phyloP scores from a whole-genome alignment of 23 red algal genomes.

The Cyanidium caldarium region DNA sequence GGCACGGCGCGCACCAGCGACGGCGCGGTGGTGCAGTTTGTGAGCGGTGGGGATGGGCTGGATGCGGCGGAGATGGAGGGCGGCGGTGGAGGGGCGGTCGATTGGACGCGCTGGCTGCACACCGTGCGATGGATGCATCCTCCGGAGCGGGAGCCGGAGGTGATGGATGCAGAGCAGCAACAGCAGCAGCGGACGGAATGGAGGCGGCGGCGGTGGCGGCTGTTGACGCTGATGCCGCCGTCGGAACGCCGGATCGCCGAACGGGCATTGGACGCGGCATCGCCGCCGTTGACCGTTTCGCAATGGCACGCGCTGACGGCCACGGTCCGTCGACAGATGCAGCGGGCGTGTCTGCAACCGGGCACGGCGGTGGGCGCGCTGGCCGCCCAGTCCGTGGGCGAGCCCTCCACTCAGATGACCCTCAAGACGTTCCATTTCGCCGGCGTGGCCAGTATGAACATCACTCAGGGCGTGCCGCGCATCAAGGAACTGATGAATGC shows the following conservation, averaged over 20 bases:
- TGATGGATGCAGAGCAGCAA: constrained; percentile 1
- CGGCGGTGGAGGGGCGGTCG: not conserved
- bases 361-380: constrained; percentile 94
- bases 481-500: constrained; percentile 99
- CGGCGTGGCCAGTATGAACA: constrained; percentile 92
- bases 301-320: not conserved
- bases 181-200: not conserved
- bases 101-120: not conserved
- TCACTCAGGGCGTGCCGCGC: constrained; percentile 90
- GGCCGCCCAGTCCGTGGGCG: constrained; percentile 76
- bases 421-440: constrained; percentile 99
- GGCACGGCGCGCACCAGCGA: constrained; percentile 69
- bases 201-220: not conserved
- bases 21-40: constrained; percentile 71
- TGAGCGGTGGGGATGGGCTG: constrained; percentile 75
- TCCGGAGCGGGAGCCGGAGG: not conserved
- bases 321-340: constrained; percentile 28
- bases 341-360: constrained; percentile 41
- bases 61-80: constrained; percentile 80
- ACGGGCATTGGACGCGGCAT: not conserved
- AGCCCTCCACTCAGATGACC: constrained; percentile 98
- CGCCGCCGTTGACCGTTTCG: not conserved
- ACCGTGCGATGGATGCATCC: not conserved
- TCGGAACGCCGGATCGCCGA: not conserved
- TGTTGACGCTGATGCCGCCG: not conserved